Conservation (phyloP, 2,329 filamentous ascomycete species). For the Eutypella sp. region DNA sequence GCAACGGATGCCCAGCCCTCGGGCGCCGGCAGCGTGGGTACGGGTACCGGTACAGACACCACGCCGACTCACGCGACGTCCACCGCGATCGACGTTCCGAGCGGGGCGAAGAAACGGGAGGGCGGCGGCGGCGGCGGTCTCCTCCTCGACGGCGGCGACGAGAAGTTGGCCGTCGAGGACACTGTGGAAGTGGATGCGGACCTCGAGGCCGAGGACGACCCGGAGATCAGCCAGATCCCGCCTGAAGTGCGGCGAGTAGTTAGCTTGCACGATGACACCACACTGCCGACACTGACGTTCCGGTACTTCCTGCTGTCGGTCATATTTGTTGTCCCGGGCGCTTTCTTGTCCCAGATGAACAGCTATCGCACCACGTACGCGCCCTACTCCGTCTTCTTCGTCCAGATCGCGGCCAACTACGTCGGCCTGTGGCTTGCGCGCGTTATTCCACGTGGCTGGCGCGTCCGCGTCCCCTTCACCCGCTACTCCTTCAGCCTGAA, state of each 20-base stretch:
- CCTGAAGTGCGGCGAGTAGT: conserved; percentile 52
- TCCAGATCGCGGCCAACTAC: conserved; percentile 54
- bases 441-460: conserved; percentile 42
- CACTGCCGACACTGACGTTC: conserved; percentile 52
- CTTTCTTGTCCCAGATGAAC: conserved; percentile 52
- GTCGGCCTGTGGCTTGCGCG: conserved; percentile 48
- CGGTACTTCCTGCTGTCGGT: conserved; percentile 52
- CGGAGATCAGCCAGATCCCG: conserved; percentile 48
- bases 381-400: conserved; percentile 57
- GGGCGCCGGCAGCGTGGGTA: no score
- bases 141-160: no score
- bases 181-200: conserved; percentile 20
- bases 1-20: no score
- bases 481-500: conserved; percentile 47
- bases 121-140: neutral
- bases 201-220: conserved; percentile 38
- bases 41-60: no score
- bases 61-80: no score
- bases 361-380: conserved; percentile 53
- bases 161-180: conserved; percentile 17
- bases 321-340: conserved; percentile 52
- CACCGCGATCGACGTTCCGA: no score
- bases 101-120: no score
- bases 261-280: conserved; percentile 52
- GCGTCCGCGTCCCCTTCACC: conserved; percentile 42